Evolutionary conservation across 257 asterid species (phyloP), one percentile per base, ranked within the genome.

Genomic region (Capsicum baccatum): DNA sequence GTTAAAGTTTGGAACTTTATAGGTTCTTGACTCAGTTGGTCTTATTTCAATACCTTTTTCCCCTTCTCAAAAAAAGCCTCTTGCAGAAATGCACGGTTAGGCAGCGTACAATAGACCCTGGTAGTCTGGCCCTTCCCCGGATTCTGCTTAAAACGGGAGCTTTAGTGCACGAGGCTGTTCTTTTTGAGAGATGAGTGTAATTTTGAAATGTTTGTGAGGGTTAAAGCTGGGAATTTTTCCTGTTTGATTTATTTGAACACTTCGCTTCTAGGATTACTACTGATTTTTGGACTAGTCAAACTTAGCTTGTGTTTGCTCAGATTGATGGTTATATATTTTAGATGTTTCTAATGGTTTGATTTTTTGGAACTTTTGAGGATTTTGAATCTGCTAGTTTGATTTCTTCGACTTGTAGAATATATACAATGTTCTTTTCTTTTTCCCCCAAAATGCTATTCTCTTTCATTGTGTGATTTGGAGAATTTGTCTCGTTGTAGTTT

Each of bases 391-490:
- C 19, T 6, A 3, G 2, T 6, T 52, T 13, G 47, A 6, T 50
- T 74, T 74, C 6, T 13, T 15, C 14, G 26, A 54, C 57, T 48
- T 6, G 44, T 44, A 37, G 13, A 3, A 63, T 48, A 3, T 74
- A 12, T 2, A 11, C 44, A 50, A 48, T 12, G 19, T 67, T 6
- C 33, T 6, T 74, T 12, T 48, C 3, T 0, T 6, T 19, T 39
- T 16, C 4, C 8, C 54, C 19, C 1, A 21, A 21, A 52, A 12
- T 74, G 3, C 7, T 50, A 11, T 47, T 73, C 0, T 47, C 0
- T 17, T 71, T 19, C n/a, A 39, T 71, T n/a, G 57, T 71, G 79
- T 55, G 80, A 16, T 12, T n/a, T 19, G 19, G 80, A 74, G 19
- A 48, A n/a, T 71, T 6, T 17, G 17, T n/a, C 11, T 21, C 9